These are phyloP conservation scores for Colletotrichum caudatum DNA, from an alignment of 2,329 filamentous ascomycete genomes.

Conservation along the genomic window DNA sequence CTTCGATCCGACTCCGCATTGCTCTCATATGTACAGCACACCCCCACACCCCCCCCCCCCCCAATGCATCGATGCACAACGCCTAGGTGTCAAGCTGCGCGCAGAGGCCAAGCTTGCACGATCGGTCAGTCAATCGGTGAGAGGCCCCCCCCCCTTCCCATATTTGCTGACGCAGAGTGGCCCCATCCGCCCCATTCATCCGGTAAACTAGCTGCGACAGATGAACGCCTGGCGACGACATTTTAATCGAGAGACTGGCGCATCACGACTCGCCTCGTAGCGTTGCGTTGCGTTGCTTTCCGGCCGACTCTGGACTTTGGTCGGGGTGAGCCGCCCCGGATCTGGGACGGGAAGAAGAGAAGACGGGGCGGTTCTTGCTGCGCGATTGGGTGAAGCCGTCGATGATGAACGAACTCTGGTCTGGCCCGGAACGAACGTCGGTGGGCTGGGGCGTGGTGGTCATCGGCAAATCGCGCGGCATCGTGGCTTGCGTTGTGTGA, in stretches of 20 bases:
- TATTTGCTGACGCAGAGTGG: not conserved
- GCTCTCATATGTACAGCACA: no score
- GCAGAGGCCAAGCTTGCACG: not conserved
- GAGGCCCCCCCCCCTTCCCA: not conserved
- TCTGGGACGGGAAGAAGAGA: not conserved
- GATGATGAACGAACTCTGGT: not conserved
- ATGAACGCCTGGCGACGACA: constrained; percentile 12
- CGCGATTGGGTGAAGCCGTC: constrained; percentile 7
- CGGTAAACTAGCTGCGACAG: constrained; percentile 8
- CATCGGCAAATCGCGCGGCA: constrained; percentile 31
- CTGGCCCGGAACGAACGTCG: constrained; percentile 2
- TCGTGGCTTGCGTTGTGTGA: constrained; percentile 2
- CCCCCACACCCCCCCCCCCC: not conserved
- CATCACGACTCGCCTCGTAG: not conserved
- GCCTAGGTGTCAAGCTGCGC: not conserved
- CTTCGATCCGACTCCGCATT: not conserved
- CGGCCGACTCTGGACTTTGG: constrained; percentile 4
- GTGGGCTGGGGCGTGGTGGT: not conserved
- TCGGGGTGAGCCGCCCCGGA: not conserved
- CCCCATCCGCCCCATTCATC: not conserved
- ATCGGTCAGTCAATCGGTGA: constrained; percentile 17
- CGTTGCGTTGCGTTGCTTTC: not conserved
- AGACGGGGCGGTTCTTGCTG: constrained; percentile 5
- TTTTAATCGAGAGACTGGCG: constrained; percentile 29
- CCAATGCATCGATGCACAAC: not conserved